Evolutionary conservation across 2,329 filamentous ascomycete species (phyloP).

Genomic region (Colletotrichum salicis): DNA sequence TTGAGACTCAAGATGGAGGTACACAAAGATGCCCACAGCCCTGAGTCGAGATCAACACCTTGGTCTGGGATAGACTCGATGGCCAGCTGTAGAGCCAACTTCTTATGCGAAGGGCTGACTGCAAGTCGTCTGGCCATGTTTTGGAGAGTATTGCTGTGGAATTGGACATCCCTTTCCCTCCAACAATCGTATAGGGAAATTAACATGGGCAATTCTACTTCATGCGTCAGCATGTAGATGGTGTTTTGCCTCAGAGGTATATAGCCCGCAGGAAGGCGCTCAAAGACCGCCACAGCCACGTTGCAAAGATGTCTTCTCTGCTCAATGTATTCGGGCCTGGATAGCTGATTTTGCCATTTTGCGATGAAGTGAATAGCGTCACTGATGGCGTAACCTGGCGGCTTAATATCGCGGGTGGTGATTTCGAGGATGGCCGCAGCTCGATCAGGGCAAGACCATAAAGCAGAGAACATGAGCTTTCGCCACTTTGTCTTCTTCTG

Average conservation of each 20-base stretch:
- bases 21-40: constrained; percentile 63
- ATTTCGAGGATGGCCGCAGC: constrained; percentile 48
- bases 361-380: constrained; percentile 49
- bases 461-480: constrained; percentile 48
- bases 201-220: background rate
- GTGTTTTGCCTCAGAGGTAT: constrained; percentile 51
- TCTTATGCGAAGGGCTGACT: constrained; percentile 51
- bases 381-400: constrained; percentile 50
- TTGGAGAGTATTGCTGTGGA: constrained; percentile 57
- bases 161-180: constrained; percentile 38
- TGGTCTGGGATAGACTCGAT: constrained; percentile 47
- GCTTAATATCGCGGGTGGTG: constrained; percentile 49
- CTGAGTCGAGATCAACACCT: constrained; percentile 57
- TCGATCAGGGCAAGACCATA: constrained; percentile 46
- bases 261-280: constrained; percentile 39
- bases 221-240: constrained; percentile 40
- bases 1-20: constrained; percentile 65
- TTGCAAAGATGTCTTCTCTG: constrained; percentile 38
- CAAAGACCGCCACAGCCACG: constrained; percentile 29
- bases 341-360: constrained; percentile 29
- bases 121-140: constrained; percentile 61
- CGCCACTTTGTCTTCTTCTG: constrained; percentile 43
- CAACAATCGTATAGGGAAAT: constrained; percentile 49
- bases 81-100: constrained; percentile 54
- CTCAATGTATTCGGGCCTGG: background rate